A percentile compares a stretch with the other conserved stretches of the same genome.
Conservation (phyloP, 192 early-diverging fungal species). For the Physocladia obscura region DNA sequence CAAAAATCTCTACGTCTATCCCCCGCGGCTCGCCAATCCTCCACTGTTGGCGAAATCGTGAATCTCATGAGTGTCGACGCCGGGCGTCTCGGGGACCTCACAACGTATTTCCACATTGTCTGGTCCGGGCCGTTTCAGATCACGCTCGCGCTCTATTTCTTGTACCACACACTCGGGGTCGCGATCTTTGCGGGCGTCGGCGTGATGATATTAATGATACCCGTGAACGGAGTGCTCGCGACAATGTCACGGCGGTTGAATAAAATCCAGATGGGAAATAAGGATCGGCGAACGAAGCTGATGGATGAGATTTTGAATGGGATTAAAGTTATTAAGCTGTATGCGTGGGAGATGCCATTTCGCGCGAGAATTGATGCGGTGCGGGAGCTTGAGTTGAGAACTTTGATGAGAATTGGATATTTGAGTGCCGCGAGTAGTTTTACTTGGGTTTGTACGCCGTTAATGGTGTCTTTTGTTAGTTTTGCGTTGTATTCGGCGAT, state of each 20-base stretch:
- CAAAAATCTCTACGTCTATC: slow-evolving; percentile 80
- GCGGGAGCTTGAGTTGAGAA: slow-evolving; percentile 73
- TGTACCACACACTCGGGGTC: slow-evolving; percentile 79
- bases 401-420: slow-evolving; percentile 72
- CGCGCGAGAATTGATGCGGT: slow-evolving; percentile 67
- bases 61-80: slow-evolving; percentile 59
- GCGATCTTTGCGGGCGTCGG: slow-evolving; percentile 81
- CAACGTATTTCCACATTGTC: slow-evolving; percentile 69
- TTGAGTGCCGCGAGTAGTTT: slow-evolving; percentile 71
- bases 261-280: slow-evolving; percentile 83
- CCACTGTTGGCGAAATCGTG: slow-evolving; percentile 77
- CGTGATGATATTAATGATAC: slow-evolving; percentile 80
- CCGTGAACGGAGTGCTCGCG: slow-evolving; percentile 70
- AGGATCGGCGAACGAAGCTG: slow-evolving; percentile 69
- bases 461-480: slow-evolving; percentile 81
- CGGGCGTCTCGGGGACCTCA: slow-evolving; percentile 57
- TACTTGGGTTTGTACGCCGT: slow-evolving; percentile 80
- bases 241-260: slow-evolving; percentile 67
- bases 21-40: slow-evolving; percentile 72
- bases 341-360: slow-evolving; percentile 88
- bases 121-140: slow-evolving; percentile 83
- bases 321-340: slow-evolving; percentile 94
- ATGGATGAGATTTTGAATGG: slow-evolving; percentile 87
- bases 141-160: slow-evolving; percentile 66
- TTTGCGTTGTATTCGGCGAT: slow-evolving; percentile 76